Evolutionary conservation across 108 stramenopile genomes (phyloP), one percentile per base, ranked within the genome.

Genomic region (Pseudonitzschia multistriata): DNA sequence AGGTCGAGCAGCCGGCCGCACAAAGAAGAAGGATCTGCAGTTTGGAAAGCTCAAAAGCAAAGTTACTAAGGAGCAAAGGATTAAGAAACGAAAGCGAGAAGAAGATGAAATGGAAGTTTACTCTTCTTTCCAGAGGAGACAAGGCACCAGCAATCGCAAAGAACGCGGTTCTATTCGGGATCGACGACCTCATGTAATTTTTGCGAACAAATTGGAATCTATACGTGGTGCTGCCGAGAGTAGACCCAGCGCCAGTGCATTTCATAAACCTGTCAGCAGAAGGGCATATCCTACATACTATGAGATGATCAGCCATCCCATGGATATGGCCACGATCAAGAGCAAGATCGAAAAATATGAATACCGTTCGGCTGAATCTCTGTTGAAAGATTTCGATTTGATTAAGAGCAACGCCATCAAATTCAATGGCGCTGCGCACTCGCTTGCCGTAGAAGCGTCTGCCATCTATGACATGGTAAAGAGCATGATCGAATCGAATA

Each of bases 331-430:
- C 22, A 86, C 86, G 25, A 91, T 94, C 52, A 79, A 90, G 17
- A 88, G 85, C 68, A 91, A 89, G 74, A 91, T 86, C 68, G 75
- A 84, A 42, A 89, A 85, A 79, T 94, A 89, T 68, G 83, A 86
- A 55, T 94, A 94, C 72, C 82, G 86, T 48, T 85, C 85, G 19
- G 83, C 86, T 8, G 80, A 85, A 60, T 65, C 77, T 2, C 83
- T 94, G 60, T 47, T 94, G 25, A 70, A 68, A 21, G 93, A 94
- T 56, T 91, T 94, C 79, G 84, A 88, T 24, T 68, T 92, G 53
- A 90, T 95, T 90, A 95, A 85, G 59, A 78, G 65, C 31, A 95
- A 95, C 70, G 90, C 93, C 5, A 69, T 85, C 61, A 92, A 90
- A 70, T 95, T 95, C 78, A 94, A 94, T 53, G 88, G 88, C 15